Evolutionary conservation across 2,329 filamentous ascomycete species (phyloP).

Genomic region (Talaromyces sp.): DNA sequence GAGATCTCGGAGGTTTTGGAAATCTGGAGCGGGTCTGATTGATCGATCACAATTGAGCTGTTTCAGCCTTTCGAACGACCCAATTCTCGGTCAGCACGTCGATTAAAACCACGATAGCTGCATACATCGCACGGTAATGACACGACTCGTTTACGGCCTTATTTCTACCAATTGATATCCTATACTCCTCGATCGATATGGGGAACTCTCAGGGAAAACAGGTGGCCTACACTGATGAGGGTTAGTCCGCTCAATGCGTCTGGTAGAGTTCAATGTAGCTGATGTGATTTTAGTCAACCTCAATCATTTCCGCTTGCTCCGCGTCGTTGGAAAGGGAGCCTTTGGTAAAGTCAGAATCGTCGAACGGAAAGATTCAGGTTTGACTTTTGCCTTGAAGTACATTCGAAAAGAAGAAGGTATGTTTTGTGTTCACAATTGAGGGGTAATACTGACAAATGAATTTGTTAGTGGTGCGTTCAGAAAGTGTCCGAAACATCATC

Average conservation of each 20-base stretch:
- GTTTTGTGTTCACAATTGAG: conserved; percentile 28
- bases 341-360: conserved; percentile 99
- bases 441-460: conserved; percentile 16
- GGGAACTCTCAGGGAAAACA: conserved; percentile 94
- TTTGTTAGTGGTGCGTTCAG: conserved; percentile 81
- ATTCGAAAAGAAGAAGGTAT: conserved; percentile 97
- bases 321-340: conserved; percentile 94
- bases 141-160: conserved; percentile 8
- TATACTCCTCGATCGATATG: conserved; percentile 53
- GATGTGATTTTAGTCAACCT: conserved; percentile 67
- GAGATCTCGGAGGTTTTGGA: neutral
- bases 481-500: conserved; percentile 97
- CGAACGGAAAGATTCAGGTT: conserved; percentile 88
- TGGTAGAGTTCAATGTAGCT: conserved; percentile 13
- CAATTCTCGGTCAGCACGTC: neutral
- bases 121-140: conserved; percentile 12
- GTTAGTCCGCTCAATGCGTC: conserved; percentile 52
- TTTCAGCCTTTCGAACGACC: neutral
- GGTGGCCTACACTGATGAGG: conserved; percentile 88
- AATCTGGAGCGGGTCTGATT: neutral
- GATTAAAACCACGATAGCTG: neutral
- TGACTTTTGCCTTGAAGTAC: conserved; percentile 96
- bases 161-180: conserved; percentile 2
- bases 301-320: conserved; percentile 91
- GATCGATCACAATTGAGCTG: neutral